Base-by-base conservation (phyloP, 2,329 filamentous ascomycete species). In the Phaeosphaeriaceae sp. region DNA sequence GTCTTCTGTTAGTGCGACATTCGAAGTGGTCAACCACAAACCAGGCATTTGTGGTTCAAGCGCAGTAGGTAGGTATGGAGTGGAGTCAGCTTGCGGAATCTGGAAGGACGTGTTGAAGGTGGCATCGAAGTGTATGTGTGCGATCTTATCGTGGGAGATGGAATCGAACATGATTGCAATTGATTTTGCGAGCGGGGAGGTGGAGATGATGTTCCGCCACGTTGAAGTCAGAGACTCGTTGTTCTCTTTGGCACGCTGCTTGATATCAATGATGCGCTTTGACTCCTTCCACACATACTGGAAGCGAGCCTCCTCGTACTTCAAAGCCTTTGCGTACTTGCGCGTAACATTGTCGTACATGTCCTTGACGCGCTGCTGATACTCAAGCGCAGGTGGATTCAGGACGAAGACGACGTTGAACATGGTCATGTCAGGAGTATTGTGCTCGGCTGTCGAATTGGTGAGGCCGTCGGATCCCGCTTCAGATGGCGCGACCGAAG, bases 331-430 rank as follows among this genome's bases (percentile, higher is more conserved):
- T 73, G 93, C 93, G 68, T 97, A 89, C 78, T 96, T 96, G 76
- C 93, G 95, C 63, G 93, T 90, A 41, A 98, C 89, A 74, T 97
- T 91, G 53, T 91, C 85, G 75, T 97, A 97, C 73, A 97, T 89
- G 63, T 96, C 91, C 45, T 90, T 86, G 47, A 96, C 82, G 13
- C 86, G 82, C 71, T 82, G 83, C 56, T 91, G 90, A 64, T 90
- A 88, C 72, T 97, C 91, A 56, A 93, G 83, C 52, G 89, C 87
- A 50, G 89, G 89, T 2, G 93, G 91, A 65, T 92, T 90, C 63
- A 97, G 82, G 51, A 97, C 91, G 76, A 98, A 98, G 22, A 98
- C 93, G 11, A 97, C 86, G 76, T 97, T 96, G 79, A 99, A 99
- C 94, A 98, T 98, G 62, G 89, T 93, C 91, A 98, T 93, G 73